Percentiles rank a stretch among this genome's conserved stretches.
Conservation (phyloP, 108 stramenopile species). For the Stephanodiscus triporus region DNA sequence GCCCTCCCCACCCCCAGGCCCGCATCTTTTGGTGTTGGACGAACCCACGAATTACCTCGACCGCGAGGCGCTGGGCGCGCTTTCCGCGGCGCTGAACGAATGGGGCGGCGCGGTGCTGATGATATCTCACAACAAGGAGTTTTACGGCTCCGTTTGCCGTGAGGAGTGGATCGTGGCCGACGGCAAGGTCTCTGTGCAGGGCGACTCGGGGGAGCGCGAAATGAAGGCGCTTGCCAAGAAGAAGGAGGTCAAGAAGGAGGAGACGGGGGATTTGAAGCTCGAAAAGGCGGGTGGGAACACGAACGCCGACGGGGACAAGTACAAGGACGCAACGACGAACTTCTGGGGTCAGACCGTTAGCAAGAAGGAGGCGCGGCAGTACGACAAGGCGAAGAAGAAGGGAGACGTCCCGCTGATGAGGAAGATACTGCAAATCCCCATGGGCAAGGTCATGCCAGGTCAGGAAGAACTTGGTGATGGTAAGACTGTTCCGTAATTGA, state of each 20-base stretch:
- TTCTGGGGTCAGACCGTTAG: constrained; percentile 87
- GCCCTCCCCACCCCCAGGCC: constrained; percentile 23
- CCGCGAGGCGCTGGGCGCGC: constrained; percentile 94
- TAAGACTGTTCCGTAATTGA: constrained; percentile 43
- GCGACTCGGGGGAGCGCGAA: constrained; percentile 82
- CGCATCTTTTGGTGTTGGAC: constrained; percentile 95
- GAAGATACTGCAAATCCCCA: constrained; percentile 84
- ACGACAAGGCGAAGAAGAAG: constrained; percentile 92
- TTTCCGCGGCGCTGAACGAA: constrained; percentile 90
- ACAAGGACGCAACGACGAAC: constrained; percentile 89
- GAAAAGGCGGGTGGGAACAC: constrained; percentile 86
- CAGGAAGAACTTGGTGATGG: constrained; percentile 90
- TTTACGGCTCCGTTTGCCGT: constrained; percentile 90
- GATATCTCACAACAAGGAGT: constrained; percentile 98
- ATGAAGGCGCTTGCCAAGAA: constrained; percentile 90
- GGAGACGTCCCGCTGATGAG: constrained; percentile 84
- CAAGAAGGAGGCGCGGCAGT: constrained; percentile 90
- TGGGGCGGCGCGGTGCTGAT: constrained; percentile 98
- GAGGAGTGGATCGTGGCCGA: constrained; percentile 95
- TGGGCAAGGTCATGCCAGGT: constrained; percentile 91
- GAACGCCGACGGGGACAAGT: constrained; percentile 84
- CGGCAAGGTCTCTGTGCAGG: constrained; percentile 78
- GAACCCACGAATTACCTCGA: constrained; percentile 99
- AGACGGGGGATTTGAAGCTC: constrained; percentile 56
- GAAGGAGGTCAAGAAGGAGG: constrained; percentile 84